Percentiles rank a stretch among this genome's conserved stretches.
These are phyloP conservation scores for Pelargonium australe DNA, from an alignment of 441 rosid species.

Conservation along the genomic window DNA sequence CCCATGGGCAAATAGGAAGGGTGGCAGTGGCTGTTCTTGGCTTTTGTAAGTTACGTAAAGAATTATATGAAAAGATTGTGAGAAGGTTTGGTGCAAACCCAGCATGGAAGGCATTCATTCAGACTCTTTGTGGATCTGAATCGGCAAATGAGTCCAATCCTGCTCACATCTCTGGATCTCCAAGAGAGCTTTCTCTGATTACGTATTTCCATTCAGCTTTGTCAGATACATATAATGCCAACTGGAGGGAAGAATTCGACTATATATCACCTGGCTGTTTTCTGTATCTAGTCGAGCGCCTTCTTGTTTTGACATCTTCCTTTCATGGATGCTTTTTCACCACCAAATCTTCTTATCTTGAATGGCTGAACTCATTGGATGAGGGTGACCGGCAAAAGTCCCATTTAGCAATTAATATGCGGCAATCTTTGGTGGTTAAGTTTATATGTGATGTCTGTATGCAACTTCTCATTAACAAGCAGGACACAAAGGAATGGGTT, in stretches of 20 bases:
- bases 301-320: slow-evolving; percentile 22
- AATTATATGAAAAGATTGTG: slow-evolving; percentile 14
- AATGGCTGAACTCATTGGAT: slow-evolving; percentile 25
- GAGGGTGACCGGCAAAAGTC: slow-evolving; percentile 4
- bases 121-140: slow-evolving; percentile 15
- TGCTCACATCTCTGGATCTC: background rate
- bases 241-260: slow-evolving; percentile 29
- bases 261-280: slow-evolving; percentile 40
- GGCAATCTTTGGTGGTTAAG: background rate
- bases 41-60: slow-evolving; percentile 18
- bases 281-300: slow-evolving; percentile 38
- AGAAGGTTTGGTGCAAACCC: slow-evolving; percentile 12
- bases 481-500: slow-evolving; percentile 32
- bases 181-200: background rate
- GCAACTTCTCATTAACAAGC: slow-evolving; percentile 17
- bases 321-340: slow-evolving; percentile 21
- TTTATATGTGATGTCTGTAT: slow-evolving; percentile 10
- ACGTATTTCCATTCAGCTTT: slow-evolving; percentile 27
- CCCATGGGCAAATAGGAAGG: slow-evolving; percentile 36
- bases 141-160: background rate
- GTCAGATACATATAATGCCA: slow-evolving; percentile 25
- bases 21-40: slow-evolving; percentile 37
- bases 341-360: slow-evolving; percentile 33
- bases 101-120: slow-evolving; percentile 28
- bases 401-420: background rate